These are phyloP conservation scores for Neoarthrinium moseri DNA, from an alignment of 2,329 filamentous ascomycete genomes.

Conservation along the genomic window DNA sequence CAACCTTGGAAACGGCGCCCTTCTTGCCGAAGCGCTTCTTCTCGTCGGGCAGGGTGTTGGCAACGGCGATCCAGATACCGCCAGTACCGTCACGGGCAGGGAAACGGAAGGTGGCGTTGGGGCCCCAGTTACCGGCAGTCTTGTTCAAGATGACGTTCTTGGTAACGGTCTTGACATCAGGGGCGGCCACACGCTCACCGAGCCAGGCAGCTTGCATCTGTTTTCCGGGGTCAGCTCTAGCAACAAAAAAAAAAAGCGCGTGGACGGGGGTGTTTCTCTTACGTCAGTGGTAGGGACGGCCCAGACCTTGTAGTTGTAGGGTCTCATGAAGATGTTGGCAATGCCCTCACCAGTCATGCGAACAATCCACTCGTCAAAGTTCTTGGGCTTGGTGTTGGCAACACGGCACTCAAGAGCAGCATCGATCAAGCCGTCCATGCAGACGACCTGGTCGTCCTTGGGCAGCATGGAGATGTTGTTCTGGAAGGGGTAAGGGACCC, in stretches of 20 bases:
- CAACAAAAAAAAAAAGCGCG: not conserved
- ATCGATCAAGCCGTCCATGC: slow-evolving; percentile 94
- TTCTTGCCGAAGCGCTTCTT: slow-evolving; percentile 89
- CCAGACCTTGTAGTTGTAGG: slow-evolving; percentile 99
- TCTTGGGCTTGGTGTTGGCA: slow-evolving; percentile 85
- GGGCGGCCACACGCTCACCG: slow-evolving; percentile 95
- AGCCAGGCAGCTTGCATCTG: slow-evolving; percentile 99
- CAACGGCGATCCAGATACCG: slow-evolving; percentile 98
- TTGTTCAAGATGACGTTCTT: slow-evolving; percentile 96
- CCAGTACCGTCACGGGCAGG: slow-evolving; percentile 92
- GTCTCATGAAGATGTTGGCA: slow-evolving; percentile 96
- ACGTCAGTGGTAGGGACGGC: slow-evolving; percentile 96
- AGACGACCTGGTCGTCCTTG: slow-evolving; percentile 94
- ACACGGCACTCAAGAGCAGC: slow-evolving; percentile 85
- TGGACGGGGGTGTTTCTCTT: slow-evolving; percentile 27
- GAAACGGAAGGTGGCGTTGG: slow-evolving; percentile 98
- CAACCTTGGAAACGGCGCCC: slow-evolving; percentile 80
- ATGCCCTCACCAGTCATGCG: slow-evolving; percentile 87
- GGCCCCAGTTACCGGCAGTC: slow-evolving; percentile 95
- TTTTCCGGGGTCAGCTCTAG: slow-evolving; percentile 4
- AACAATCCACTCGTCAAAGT: slow-evolving; percentile 98
- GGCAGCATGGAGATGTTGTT: slow-evolving; percentile 99
- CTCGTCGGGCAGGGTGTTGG: slow-evolving; percentile 85
- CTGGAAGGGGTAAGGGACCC: slow-evolving; percentile 99
- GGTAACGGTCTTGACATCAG: slow-evolving; percentile 90